Evolutionary conservation across 345 rosid species (phyloP).

Genomic region (Arabis alpina): DNA sequence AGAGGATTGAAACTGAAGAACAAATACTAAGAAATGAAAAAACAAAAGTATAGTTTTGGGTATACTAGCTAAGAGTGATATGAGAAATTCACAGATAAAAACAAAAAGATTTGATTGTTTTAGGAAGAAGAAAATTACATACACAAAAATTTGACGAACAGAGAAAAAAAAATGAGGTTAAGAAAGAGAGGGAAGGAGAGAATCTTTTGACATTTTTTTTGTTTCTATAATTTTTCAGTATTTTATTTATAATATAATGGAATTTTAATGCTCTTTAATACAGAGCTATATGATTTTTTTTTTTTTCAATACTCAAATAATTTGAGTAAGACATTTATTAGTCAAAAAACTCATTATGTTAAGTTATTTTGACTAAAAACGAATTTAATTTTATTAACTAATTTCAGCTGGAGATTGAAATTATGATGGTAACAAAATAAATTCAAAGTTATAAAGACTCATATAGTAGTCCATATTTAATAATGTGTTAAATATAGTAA

Average conservation of each 20-base stretch:
- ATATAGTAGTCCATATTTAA: conserved; percentile 3
- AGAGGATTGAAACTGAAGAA: conserved; percentile 26
- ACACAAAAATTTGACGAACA: not conserved
- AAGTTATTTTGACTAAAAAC: not conserved
- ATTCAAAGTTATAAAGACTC: not conserved
- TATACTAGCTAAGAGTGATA: conserved; percentile 8
- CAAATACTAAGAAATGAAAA: not conserved
- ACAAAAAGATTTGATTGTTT: conserved; percentile 7
- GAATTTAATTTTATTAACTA: not conserved
- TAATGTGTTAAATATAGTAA: not conserved
- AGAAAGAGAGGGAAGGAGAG: conserved; percentile 29
- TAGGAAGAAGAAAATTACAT: not conserved
- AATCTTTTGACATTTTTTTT: conserved; percentile 37
- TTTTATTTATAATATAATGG: not conserved
- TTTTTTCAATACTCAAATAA: not conserved
- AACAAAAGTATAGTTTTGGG: not conserved
- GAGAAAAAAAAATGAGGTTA: not conserved
- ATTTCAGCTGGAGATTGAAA: conserved; percentile 3
- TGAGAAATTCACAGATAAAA: conserved; percentile 14
- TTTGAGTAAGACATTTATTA: conserved; percentile 12
- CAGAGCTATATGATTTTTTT: not conserved
- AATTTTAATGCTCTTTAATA: conserved; percentile 11
- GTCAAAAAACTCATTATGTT: not conserved
- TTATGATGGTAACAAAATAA: conserved; percentile 11
- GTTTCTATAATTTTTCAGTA: not conserved